Evolutionary conservation across 73 alveolate genomes (phyloP), one percentile per base, ranked within the genome.

Genomic region (Urostyla sp.): DNA sequence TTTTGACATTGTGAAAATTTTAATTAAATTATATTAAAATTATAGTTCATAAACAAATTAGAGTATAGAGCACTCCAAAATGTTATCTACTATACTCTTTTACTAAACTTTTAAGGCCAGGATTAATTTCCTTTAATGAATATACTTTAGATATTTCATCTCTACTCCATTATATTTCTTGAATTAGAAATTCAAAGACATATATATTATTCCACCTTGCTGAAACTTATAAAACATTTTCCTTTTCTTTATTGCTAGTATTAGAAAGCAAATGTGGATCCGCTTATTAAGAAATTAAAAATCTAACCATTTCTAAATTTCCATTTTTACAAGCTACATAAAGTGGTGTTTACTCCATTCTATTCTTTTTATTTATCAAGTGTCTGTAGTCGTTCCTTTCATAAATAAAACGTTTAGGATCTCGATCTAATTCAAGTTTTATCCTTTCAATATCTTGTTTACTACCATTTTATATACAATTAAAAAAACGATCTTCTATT

Each of bases 321-420:
- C 75, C 74, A 52, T 72, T 20, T 55, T 11, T 6, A 26, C 75
- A 51, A 52, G 74, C 74, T 11, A 72, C 55, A 27, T 67, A 67
- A 34, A 51, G 67, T 23, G 84, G 84, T 26, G 84, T 72, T 28
- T 72, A 18, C 8, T n/a, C 5, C 20, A 45, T 49, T 20, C 72
- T 11, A 31, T 72, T 72, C 16, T 51, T 45, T 31, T 24, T 52
- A 30, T 72, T 67, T 34, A 60, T 60, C 7, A 60, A 11, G 48
- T 78, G 89, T 28, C 27, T 16, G 38, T 80, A 81, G 48, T 78
- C 74, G 23, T 52, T 45, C 31, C 60, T 36, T 13, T 78, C 89
- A 26, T 21, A 61, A 40, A 78, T 78, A 37, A 60, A 54, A 27
- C 57, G 37, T 43, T 61, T 58, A 1, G 89, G 80, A 36, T 78